Conservation (phyloP, 2,329 filamentous ascomycete species). For the Ophiostoma triangulosporum region DNA sequence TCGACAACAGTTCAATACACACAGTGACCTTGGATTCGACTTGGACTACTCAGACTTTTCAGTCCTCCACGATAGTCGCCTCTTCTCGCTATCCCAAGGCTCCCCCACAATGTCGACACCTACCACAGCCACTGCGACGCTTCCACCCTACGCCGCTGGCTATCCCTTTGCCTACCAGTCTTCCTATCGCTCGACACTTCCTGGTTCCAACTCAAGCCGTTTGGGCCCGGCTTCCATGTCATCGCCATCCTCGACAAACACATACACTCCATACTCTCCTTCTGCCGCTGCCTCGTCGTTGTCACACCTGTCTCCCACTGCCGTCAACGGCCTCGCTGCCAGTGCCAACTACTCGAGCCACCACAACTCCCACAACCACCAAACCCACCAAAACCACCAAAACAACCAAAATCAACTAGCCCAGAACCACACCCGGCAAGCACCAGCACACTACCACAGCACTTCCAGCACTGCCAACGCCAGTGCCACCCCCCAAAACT, state of each 20-base stretch:
- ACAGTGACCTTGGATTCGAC: background rate
- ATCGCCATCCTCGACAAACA: constrained; percentile 16
- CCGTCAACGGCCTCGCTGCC: constrained; percentile 7
- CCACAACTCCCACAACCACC: background rate
- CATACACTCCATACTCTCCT: constrained; percentile 17
- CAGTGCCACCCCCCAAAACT: constrained; percentile 8
- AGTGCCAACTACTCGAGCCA: constrained; percentile 2
- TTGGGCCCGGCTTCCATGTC: constrained; percentile 22
- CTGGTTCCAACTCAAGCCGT: constrained; percentile 22
- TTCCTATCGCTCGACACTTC: constrained; percentile 22
- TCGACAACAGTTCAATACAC: background rate
- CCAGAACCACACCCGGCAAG: background rate
- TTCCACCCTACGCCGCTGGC: constrained; percentile 55
- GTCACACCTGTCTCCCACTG: constrained; percentile 4
- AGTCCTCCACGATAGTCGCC: background rate
- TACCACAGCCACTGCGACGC: constrained; percentile 60
- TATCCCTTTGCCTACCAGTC: constrained; percentile 44
- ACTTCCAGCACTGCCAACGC: constrained; percentile 11
- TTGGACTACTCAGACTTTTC: background rate
- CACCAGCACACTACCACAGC: background rate
- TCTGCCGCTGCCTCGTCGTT: constrained; percentile 8
- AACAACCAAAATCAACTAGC: background rate
- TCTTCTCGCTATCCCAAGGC: background rate
- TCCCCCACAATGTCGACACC: constrained; percentile 60
- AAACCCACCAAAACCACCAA: background rate